These are phyloP conservation scores for Orychophragmus violaceus DNA, from an alignment of 345 rosid genomes.

Conservation along the genomic window DNA sequence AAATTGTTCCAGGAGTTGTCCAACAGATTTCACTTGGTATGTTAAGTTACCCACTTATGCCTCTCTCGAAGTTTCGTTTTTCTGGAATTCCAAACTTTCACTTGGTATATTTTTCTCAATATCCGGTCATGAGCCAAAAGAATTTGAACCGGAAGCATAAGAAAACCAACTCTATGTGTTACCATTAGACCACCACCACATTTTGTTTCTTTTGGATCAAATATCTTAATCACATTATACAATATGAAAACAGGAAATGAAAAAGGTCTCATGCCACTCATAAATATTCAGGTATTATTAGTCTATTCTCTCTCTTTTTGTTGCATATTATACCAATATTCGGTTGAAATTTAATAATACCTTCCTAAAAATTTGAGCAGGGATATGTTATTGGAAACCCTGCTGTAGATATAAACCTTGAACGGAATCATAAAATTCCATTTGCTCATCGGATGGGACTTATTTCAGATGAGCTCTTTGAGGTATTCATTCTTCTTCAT, in stretches of 20 bases:
- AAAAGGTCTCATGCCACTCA: slow-evolving; percentile 35
- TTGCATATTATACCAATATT: neutral
- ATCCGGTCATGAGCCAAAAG: too few species aligned
- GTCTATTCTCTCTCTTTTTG: neutral
- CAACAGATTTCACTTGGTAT: slow-evolving; percentile 52
- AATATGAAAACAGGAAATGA: slow-evolving; percentile 51
- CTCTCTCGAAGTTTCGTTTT: neutral
- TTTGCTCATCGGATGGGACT: slow-evolving; percentile 30
- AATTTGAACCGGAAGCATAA: too few species aligned
- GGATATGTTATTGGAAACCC: slow-evolving; percentile 33
- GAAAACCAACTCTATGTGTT: too few species aligned
- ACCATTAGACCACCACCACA: too few species aligned
- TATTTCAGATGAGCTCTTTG: slow-evolving; percentile 24
- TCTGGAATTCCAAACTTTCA: too few species aligned
- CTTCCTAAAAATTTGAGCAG: neutral
- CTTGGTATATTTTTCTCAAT: too few species aligned
- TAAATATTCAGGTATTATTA: slow-evolving; percentile 51
- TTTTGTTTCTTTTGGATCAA: neutral
- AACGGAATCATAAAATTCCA: neutral
- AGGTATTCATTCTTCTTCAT: slow-evolving; percentile 1
- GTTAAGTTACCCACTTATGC: neutral
- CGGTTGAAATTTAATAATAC: neutral
- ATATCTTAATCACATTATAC: neutral
- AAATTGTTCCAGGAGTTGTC: slow-evolving; percentile 44
- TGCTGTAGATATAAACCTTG: neutral